A percentile compares a stretch with the other conserved stretches of the same genome.
These are phyloP conservation scores for Sphagnurus paluster DNA, from an alignment of 1,284 basidiomycete species.

Conservation along the genomic window DNA sequence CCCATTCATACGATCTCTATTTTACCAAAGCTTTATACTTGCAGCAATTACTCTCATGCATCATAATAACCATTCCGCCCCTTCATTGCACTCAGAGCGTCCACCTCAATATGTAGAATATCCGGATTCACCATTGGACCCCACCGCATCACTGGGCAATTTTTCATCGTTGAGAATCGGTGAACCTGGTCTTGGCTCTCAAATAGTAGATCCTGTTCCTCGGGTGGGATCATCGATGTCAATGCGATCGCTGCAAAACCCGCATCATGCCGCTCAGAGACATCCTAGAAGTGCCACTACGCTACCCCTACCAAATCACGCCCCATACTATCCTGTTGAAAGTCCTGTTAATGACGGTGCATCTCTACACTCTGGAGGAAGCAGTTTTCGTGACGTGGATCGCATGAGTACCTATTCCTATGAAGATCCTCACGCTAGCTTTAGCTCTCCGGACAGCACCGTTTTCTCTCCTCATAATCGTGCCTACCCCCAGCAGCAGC, in stretches of 20 bases:
- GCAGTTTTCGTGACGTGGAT: constrained; percentile 17
- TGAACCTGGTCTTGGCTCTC: constrained; percentile 31
- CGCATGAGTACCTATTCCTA: constrained; percentile 18
- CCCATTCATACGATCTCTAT: background rate
- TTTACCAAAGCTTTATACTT: background rate
- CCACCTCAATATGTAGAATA: constrained; percentile 32
- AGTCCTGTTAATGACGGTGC: constrained; percentile 20
- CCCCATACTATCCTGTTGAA: constrained; percentile 8
- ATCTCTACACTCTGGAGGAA: constrained; percentile 21
- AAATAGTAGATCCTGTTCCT: constrained; percentile 39
- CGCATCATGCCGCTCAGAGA: constrained; percentile 24
- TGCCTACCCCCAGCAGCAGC: constrained; percentile 24
- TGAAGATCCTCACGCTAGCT: constrained; percentile 18
- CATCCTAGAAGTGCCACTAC: constrained; percentile 36
- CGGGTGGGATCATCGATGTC: constrained; percentile 57
- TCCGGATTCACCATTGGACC: constrained; percentile 37
- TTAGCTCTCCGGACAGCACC: constrained; percentile 21
- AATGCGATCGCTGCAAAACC: constrained; percentile 36
- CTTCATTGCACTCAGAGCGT: constrained; percentile 38
- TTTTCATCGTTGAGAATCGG: constrained; percentile 48
- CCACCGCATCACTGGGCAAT: constrained; percentile 43
- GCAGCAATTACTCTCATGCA: constrained; percentile 29
- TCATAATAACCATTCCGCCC: constrained; percentile 41
- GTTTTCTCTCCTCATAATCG: constrained; percentile 26
- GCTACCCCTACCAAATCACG: constrained; percentile 28